A percentile compares a stretch with the other conserved stretches of the same genome.
Conservation (phyloP, 2,329 filamentous ascomycete species). For the Trichoderma oligosporum region DNA sequence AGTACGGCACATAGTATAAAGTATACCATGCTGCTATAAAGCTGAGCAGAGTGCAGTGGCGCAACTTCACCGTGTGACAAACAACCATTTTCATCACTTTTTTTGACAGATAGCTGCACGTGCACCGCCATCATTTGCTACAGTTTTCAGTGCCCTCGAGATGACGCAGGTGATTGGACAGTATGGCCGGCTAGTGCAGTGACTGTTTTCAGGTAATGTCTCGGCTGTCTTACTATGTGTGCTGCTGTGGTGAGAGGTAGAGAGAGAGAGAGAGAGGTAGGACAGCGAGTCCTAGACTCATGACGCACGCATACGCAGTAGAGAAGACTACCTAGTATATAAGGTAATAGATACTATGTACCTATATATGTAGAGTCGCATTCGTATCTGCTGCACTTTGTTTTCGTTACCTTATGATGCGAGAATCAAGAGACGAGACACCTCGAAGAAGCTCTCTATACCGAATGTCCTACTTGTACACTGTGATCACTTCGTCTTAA, state of each 20-base stretch:
- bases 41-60: constrained; percentile 9
- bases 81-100: not conserved
- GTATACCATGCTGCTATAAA: not conserved
- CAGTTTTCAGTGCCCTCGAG: not conserved
- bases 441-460: too few species aligned
- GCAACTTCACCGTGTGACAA: constrained; percentile 12
- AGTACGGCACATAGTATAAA: too few species aligned
- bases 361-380: not conserved
- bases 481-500: not conserved
- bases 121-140: not conserved
- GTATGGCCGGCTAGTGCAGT: not conserved
- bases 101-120: constrained; percentile 2
- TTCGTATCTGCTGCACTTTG: not conserved
- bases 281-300: not conserved
- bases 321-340: not conserved
- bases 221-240: constrained; percentile 10
- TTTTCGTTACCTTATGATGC: not conserved
- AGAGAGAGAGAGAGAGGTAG: not conserved
- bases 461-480: too few species aligned
- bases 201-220: not conserved
- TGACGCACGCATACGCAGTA: not conserved
- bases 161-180: constrained; percentile 2
- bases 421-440: not conserved
- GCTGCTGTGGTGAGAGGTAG: not conserved
- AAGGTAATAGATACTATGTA: not conserved